These are phyloP conservation scores for Prasinococcaceae sp. DNA, from an alignment of 139 green algal species.

Conservation along the genomic window DNA sequence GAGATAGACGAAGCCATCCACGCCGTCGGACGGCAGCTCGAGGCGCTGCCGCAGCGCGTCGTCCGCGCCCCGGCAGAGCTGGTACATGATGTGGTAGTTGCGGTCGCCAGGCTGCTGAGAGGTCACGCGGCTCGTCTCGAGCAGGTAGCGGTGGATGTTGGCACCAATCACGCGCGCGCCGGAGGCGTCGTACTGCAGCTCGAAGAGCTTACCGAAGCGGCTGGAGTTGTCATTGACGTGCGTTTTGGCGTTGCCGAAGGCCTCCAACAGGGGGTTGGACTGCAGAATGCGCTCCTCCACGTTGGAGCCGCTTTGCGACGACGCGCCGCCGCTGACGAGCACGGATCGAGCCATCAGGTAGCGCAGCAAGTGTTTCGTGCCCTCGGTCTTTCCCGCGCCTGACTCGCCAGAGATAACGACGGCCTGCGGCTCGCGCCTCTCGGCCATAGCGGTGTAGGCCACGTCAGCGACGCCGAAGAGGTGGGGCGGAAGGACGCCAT, in stretches of 20 bases:
- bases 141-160: slow-evolving; percentile 19
- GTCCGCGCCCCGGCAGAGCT: slow-evolving; percentile 12
- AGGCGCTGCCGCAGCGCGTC: slow-evolving; percentile 14
- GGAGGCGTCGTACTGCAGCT: slow-evolving; percentile 58
- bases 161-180: slow-evolving; percentile 12
- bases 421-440: slow-evolving; percentile 26
- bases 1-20: slow-evolving; percentile 1
- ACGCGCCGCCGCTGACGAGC: too few relatives aligned
- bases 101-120: slow-evolving; percentile 19
- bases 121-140: slow-evolving; percentile 55
- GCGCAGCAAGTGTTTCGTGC: slow-evolving; percentile 12
- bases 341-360: slow-evolving; percentile 1
- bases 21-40: not conserved
- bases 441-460: slow-evolving; percentile 59
- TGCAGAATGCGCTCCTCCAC: slow-evolving; percentile 45
- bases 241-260: slow-evolving; percentile 27
- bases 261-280: slow-evolving; percentile 23
- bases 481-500: slow-evolving; percentile 39
- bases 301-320: too few relatives aligned
- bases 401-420: slow-evolving; percentile 37
- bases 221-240: slow-evolving; percentile 19
- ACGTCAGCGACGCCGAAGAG: slow-evolving; percentile 62
- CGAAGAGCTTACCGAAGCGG: slow-evolving; percentile 26
- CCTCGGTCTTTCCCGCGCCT: slow-evolving; percentile 22
- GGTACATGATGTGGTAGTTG: slow-evolving; percentile 28